phyloP scores from a whole-genome alignment of 768 basidiomycete genomes.

The Boletus reticulatus region DNA sequence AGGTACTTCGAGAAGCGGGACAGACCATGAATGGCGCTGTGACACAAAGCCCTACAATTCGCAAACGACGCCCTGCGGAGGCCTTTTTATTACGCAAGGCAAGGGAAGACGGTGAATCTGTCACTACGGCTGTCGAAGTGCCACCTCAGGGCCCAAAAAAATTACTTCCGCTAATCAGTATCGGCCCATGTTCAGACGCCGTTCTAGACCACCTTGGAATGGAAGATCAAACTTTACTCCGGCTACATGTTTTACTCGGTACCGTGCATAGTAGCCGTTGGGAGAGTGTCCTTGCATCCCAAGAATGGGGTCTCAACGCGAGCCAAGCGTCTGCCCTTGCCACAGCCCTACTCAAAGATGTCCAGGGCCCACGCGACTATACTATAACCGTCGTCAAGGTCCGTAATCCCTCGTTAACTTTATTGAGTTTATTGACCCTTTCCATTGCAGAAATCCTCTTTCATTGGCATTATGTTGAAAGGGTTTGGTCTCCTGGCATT shows the following conservation, averaged over 20 bases:
- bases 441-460: too few relatives aligned
- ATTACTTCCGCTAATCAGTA: not conserved
- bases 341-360: not conserved
- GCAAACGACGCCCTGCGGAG: not conserved
- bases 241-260: not conserved
- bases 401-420: not conserved
- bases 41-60: not conserved
- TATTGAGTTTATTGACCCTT: not conserved
- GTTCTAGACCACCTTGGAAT: not conserved
- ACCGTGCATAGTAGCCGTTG: not conserved
- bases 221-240: not conserved
- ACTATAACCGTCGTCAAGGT: not conserved
- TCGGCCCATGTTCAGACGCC: not conserved
- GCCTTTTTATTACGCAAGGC: not conserved
- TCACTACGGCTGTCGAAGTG: not conserved
- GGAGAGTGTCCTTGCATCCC: not conserved
- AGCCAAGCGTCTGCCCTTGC: not conserved
- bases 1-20: not conserved
- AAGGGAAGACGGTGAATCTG: not conserved
- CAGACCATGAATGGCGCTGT: too few relatives aligned
- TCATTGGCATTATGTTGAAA: too few relatives aligned
- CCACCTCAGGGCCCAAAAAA: not conserved
- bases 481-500: too few relatives aligned
- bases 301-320: not conserved
- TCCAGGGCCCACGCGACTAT: not conserved